phyloP scores from a whole-genome alignment of 129 eudicot species.

The Centaurea solstitialis region DNA sequence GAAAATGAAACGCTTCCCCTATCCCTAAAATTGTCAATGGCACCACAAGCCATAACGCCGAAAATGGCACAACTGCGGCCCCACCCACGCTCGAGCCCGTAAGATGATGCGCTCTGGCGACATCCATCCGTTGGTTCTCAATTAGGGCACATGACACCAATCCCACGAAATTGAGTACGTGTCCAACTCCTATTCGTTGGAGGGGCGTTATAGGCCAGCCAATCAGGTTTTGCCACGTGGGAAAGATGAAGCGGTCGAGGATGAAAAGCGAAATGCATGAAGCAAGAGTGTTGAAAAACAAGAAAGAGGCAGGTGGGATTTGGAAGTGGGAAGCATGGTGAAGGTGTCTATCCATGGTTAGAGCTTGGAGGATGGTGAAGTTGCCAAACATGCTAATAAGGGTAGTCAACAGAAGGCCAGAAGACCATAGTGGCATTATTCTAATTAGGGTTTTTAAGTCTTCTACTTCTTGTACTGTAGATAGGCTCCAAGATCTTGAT shows the following conservation, averaged over 20 bases:
- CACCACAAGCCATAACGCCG: slow-evolving; percentile 46
- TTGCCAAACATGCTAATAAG: slow-evolving; percentile 29
- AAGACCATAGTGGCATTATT: slow-evolving; percentile 56
- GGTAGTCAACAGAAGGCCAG: slow-evolving; percentile 35
- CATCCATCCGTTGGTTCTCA: slow-evolving; percentile 30
- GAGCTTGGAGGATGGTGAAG: slow-evolving; percentile 47
- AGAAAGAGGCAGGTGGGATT: slow-evolving; percentile 47
- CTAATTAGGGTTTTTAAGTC: slow-evolving; percentile 57
- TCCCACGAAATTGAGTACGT: slow-evolving; percentile 32
- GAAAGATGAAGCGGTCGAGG: slow-evolving; percentile 35
- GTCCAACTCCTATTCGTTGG: slow-evolving; percentile 44
- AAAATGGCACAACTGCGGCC: slow-evolving; percentile 37
- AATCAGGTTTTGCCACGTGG: slow-evolving; percentile 35
- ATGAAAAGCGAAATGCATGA: slow-evolving; percentile 28
- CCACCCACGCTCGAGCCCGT: background rate
- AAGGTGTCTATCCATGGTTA: slow-evolving; percentile 46
- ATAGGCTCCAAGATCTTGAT: slow-evolving; percentile 53
- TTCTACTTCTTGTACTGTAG: slow-evolving; percentile 77
- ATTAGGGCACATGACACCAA: slow-evolving; percentile 35
- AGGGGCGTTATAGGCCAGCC: slow-evolving; percentile 36
- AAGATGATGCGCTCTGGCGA: slow-evolving; percentile 19
- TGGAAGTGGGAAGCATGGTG: slow-evolving; percentile 29
- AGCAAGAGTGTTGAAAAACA: slow-evolving; percentile 26
- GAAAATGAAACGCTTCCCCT: slow-evolving; percentile 35
- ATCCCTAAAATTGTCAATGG: slow-evolving; percentile 36